Conservation (phyloP, 2,329 filamentous ascomycete species). For the Pseudodiploospora longispora region DNA sequence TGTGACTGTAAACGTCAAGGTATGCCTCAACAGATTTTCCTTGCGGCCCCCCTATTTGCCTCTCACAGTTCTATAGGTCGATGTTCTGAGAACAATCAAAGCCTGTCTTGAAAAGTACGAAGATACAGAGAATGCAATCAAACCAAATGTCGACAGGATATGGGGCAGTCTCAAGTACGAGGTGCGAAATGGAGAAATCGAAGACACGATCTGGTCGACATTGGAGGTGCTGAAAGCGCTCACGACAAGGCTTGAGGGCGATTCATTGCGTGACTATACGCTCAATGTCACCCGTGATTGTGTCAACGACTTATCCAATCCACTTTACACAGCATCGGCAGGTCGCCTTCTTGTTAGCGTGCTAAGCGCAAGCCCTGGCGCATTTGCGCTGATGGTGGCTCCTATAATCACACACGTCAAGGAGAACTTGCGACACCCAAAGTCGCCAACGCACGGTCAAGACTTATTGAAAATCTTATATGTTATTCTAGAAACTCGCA, state of each 20-base stretch:
- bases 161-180: conserved; percentile 57
- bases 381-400: conserved; percentile 40
- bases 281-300: conserved; percentile 44
- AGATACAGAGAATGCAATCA: conserved; percentile 36
- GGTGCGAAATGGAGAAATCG: conserved; percentile 52
- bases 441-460: conserved; percentile 41
- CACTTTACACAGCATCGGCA: conserved; percentile 43
- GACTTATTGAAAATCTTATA: conserved; percentile 45
- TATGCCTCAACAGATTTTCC: conserved; percentile 10
- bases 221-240: conserved; percentile 46
- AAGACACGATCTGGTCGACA: conserved; percentile 49
- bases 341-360: conserved; percentile 45
- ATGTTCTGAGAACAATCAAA: conserved; percentile 48
- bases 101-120: conserved; percentile 44
- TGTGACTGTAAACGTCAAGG: conserved; percentile 51
- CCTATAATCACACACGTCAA: conserved; percentile 41
- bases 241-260: conserved; percentile 35
- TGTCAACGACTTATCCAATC: conserved; percentile 43
- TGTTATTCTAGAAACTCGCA: conserved; percentile 40
- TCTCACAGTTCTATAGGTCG: conserved; percentile 28
- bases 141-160: conserved; percentile 41
- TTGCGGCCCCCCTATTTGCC: conserved; percentile 1
- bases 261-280: conserved; percentile 37
- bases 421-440: conserved; percentile 41
- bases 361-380: conserved; percentile 36